These are phyloP conservation scores for Pseudocercospora macadamiae DNA, from an alignment of 2,329 filamentous ascomycete genomes.

Conservation along the genomic window DNA sequence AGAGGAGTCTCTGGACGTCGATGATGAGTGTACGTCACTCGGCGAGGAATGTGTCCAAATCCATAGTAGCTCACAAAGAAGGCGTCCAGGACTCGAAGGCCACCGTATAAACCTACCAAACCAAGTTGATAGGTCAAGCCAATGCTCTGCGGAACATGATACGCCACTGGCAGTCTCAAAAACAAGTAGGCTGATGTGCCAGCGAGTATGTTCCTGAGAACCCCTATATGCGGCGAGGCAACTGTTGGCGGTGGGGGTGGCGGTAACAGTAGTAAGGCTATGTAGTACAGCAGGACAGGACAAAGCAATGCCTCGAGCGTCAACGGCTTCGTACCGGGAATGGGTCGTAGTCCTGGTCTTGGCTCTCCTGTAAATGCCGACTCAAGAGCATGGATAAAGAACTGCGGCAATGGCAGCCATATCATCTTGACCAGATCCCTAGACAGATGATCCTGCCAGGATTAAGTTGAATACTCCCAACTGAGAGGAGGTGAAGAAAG, in stretches of 20 bases:
- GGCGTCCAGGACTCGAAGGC: conserved; percentile 46
- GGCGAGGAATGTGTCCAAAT: conserved; percentile 45
- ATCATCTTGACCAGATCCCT: neutral
- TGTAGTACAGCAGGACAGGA: conserved; percentile 48
- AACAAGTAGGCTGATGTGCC: conserved; percentile 44
- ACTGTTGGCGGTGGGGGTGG: conserved; percentile 44
- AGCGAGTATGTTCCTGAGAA: conserved; percentile 44
- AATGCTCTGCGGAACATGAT: conserved; percentile 49
- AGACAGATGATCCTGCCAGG: neutral
- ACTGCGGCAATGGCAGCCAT: conserved; percentile 23
- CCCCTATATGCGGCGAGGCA: conserved; percentile 34
- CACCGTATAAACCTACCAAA: conserved; percentile 48
- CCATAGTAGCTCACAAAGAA: conserved; percentile 49
- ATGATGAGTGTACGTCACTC: conserved; percentile 47
- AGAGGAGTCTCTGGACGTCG: conserved; percentile 37
- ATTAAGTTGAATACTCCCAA: neutral
- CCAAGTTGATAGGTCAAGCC: conserved; percentile 51
- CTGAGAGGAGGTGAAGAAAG: too few relatives aligned
- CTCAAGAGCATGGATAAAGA: conserved; percentile 26
- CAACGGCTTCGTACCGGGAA: conserved; percentile 46
- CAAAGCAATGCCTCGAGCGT: conserved; percentile 44
- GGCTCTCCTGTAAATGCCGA: conserved; percentile 34
- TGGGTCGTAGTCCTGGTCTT: conserved; percentile 44
- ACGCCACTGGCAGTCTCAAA: conserved; percentile 46
- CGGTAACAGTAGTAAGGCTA: conserved; percentile 47